Evolutionary conservation across 805 yeast genomes (phyloP).

Genomic region (Pichia deserticola): DNA sequence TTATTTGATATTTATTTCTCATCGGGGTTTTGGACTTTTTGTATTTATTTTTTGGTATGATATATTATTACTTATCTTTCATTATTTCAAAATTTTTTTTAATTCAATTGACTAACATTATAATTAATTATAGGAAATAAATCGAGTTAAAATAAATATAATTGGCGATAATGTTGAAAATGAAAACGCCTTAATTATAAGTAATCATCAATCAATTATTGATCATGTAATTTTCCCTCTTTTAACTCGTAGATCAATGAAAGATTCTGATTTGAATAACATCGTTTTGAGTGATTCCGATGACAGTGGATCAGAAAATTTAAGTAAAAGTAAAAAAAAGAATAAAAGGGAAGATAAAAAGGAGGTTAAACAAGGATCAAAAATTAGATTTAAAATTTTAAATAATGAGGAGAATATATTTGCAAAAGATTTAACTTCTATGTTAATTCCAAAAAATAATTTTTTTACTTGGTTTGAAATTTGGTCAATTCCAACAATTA

Average conservation of each 20-base stretch:
- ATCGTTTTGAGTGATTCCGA: conserved; percentile 1
- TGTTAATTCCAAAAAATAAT: conserved; percentile 37
- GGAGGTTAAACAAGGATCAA: background rate
- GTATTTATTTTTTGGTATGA: conserved; percentile 24
- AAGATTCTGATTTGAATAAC: background rate
- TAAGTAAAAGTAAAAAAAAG: background rate
- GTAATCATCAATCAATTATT: conserved; percentile 62
- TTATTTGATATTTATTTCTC: conserved; percentile 19
- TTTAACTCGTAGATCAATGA: conserved; percentile 27
- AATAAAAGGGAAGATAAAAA: background rate
- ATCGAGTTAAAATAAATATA: conserved; percentile 31
- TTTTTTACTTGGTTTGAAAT: conserved; percentile 67
- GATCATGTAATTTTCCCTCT: conserved; percentile 54
- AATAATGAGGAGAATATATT: conserved; percentile 11
- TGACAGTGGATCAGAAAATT: conserved; percentile 4
- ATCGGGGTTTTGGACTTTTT: conserved; percentile 28
- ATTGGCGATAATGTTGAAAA: conserved; percentile 37
- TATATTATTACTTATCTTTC: too few species aligned
- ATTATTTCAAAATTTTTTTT: background rate
- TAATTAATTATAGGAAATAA: conserved; percentile 24
- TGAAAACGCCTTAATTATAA: conserved; percentile 30
- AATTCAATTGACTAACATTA: conserved; percentile 1
- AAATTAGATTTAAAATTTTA: background rate
- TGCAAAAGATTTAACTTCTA: conserved; percentile 22
- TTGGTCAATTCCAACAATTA: conserved; percentile 53